Percentiles rank a stretch among this genome's conserved stretches.
These are phyloP conservation scores for Oligophagozyma castellii DNA, from an alignment of 1,139 yeast genomes.

Conservation along the genomic window DNA sequence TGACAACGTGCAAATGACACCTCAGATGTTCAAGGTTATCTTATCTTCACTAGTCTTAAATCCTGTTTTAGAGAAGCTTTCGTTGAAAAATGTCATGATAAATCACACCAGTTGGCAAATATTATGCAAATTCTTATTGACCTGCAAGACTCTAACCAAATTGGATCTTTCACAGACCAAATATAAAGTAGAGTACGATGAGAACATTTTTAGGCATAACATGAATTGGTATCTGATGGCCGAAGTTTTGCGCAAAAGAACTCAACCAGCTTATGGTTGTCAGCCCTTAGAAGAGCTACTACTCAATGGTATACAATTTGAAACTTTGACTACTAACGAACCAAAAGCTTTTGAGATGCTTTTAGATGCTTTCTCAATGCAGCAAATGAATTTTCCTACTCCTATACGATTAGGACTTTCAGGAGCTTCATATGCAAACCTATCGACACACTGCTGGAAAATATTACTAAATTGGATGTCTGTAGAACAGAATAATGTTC, in stretches of 20 bases:
- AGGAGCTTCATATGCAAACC: constrained; percentile 17
- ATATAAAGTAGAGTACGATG: constrained; percentile 41
- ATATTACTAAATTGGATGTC: constrained; percentile 53
- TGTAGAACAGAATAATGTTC: constrained; percentile 34
- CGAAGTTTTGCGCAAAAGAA: constrained; percentile 42
- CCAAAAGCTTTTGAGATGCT: constrained; percentile 30
- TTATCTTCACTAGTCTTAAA: constrained; percentile 49
- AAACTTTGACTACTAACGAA: constrained; percentile 28
- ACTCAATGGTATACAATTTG: constrained; percentile 61
- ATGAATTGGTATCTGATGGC: constrained; percentile 71
- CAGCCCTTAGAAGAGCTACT: constrained; percentile 56
- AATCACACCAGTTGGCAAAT: constrained; percentile 61
- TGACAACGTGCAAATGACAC: constrained; percentile 69
- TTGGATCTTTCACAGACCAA: constrained; percentile 70
- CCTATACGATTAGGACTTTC: constrained; percentile 3
- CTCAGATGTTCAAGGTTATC: constrained; percentile 65
- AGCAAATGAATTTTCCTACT: constrained; percentile 16
- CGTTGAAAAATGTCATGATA: constrained; percentile 65
- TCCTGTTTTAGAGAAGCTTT: constrained; percentile 49
- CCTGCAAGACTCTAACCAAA: constrained; percentile 44
- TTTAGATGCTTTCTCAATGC: constrained; percentile 26
- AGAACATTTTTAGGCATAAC: constrained; percentile 37
- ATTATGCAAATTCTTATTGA: constrained; percentile 56
- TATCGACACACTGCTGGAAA: constrained; percentile 42
- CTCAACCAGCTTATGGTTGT: constrained; percentile 29